Evolutionary conservation across 2,329 filamentous ascomycete genomes (phyloP).

Genomic region (Atkinsonella hypoxylon): DNA sequence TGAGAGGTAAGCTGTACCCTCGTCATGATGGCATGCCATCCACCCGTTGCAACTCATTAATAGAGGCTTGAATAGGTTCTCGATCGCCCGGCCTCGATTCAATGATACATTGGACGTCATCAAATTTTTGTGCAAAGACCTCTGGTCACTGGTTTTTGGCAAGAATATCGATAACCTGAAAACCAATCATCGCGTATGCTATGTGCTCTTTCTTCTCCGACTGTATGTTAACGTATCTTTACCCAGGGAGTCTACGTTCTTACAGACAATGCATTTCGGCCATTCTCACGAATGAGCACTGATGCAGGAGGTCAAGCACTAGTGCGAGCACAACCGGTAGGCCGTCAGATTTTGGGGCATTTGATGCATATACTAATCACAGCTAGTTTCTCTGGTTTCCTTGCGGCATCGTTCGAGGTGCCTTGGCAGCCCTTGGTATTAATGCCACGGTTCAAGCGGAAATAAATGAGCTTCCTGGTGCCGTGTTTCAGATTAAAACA

Average conservation of each 20-base stretch:
- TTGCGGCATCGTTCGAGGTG: conserved; percentile 82
- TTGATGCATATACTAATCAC: background rate
- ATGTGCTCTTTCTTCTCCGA: background rate
- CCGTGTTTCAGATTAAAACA: conserved; percentile 94
- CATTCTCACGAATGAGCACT: conserved; percentile 80
- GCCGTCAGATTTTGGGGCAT: conserved; percentile 18
- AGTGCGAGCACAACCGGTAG: conserved; percentile 64
- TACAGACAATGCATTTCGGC: conserved; percentile 84
- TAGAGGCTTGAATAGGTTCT: conserved; percentile 46
- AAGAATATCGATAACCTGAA: conserved; percentile 99
- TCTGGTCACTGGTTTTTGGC: conserved; percentile 87
- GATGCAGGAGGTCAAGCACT: conserved; percentile 64
- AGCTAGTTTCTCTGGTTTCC: conserved; percentile 88
- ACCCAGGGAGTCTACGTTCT: conserved; percentile 81
- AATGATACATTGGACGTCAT: conserved; percentile 90
- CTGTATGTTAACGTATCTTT: conserved; percentile 2
- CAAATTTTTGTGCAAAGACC: conserved; percentile 96
- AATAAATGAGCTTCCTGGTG: conserved; percentile 71
- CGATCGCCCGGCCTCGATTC: conserved; percentile 73
- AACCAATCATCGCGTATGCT: conserved; percentile 76
- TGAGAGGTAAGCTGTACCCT: conserved; percentile 53
- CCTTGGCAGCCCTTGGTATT: conserved; percentile 85
- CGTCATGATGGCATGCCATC: background rate
- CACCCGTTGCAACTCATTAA: background rate
- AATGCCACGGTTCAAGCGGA: conserved; percentile 86